Conservation (phyloP, 305 asterid genomes). For the Salvia sclarea region DNA sequence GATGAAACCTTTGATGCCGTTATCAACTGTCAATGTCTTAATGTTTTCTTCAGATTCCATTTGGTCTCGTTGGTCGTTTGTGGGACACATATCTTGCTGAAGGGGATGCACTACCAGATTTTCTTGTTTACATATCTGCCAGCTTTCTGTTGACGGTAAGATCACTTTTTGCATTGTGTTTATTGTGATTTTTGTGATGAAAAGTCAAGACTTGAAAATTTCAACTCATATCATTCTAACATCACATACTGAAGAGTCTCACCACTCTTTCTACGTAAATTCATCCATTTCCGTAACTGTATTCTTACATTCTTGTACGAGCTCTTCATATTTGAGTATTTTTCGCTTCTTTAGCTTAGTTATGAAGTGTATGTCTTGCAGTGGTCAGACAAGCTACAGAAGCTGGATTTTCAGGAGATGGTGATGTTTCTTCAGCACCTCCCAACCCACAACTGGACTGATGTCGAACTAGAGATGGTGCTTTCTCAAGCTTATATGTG, state of each 20-base stretch:
- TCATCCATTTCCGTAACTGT: neutral
- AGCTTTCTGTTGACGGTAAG: constrained; percentile 91
- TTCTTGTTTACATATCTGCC: constrained; percentile 90
- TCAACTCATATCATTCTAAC: neutral
- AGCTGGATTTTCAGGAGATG: constrained; percentile 97
- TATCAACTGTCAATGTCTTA: constrained; percentile 14
- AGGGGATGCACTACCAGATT: constrained; percentile 95
- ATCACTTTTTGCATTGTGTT: neutral
- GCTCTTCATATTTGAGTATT: neutral
- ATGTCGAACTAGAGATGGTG: constrained; percentile 84
- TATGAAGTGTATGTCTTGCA: constrained; percentile 32
- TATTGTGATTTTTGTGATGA: neutral
- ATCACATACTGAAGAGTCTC: neutral
- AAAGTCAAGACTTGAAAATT: neutral
- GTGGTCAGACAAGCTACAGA: constrained; percentile 87
- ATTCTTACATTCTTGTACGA: neutral
- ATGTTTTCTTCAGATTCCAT: constrained; percentile 63
- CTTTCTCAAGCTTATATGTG: constrained; percentile 97
- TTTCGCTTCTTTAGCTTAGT: neutral
- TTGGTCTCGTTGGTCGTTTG: constrained; percentile 80
- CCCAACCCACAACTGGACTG: constrained; percentile 81
- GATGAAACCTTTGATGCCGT: constrained; percentile 1
- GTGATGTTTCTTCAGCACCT: constrained; percentile 98
- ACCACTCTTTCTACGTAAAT: neutral
- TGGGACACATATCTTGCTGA: constrained; percentile 99